Evolutionary conservation across 208 protist species (phyloP), one percentile per base, ranked within the genome.

Genomic region (Crithidia sp.): DNA sequence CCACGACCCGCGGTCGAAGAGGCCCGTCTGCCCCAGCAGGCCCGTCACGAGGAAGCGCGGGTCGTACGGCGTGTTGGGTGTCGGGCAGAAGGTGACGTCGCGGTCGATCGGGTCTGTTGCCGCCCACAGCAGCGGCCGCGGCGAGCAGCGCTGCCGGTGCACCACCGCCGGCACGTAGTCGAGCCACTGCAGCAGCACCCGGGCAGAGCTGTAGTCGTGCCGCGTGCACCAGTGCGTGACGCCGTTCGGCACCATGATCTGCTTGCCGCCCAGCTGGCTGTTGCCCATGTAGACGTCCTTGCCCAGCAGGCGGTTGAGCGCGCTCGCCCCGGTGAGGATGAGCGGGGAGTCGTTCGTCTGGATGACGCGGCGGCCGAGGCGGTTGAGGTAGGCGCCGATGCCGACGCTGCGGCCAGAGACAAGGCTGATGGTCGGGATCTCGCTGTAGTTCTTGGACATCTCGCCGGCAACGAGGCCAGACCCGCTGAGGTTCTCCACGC

Each of bases 341-440:
- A 99, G 94, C 7, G 97, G 96, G 0, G 90, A 83, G 69, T 91
- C 86, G 65, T 87, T 83, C 50, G 96, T 98, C 81, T 99, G 98
- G 76, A 99, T 98, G 37, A 98, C 88, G 65, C 98, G 90, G 69
- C 98, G 96, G 43, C 98, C 99, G 7, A 99, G 88, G 41, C 99
- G 94, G 57, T 98, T 98, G 7, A 99, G 79, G 79, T 99, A 99
- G 3, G 99, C 98, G 16, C 99, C 99, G 79, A 99, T 99, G 69
- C 99, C 99, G 40, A 99, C 98, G 40, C 97, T 98, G 53, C 98
- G 91, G 60, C 97, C 98, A 0, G 97, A 94, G 37, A 99, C 98
- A 63, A 99, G 81, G 41, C 97, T 98, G 53, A 99, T 95, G 3
- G 99, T 99, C 53, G 99, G 99, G 45, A 97, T 98, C 66, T 98